Base-by-base conservation (phyloP, 306 rosid species). In the Sindora glabra region DNA sequence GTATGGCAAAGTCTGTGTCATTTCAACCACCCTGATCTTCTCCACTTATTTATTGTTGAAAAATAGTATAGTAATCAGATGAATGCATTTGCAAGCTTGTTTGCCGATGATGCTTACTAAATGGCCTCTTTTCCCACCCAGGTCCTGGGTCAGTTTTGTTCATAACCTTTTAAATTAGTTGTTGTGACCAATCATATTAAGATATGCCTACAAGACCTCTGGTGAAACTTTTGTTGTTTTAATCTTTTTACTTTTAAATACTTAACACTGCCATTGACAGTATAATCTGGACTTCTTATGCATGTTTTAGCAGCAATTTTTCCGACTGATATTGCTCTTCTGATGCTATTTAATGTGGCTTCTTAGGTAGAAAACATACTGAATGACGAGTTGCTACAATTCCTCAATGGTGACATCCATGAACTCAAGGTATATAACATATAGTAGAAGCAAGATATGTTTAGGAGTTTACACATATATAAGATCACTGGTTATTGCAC, bases 301-400 rank as follows among this genome's bases (percentile, higher is more conserved):
- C n/a, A n/a, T n/a, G n/a, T n/a, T n/a, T 73, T 44, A 36, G 33
- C 39, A 64, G 67, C 51, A 56, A 40, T 13, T 54, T 45, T 57
- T 52, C 54, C 45, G 21, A 42, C 49, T 52, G 24, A 64, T 67
- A 56, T 63, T 41, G 23, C 49, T 52, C 24, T 62, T 40, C 59
- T 78, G 77, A 69, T 57, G 12, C 39, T 39, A 60, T 59, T 41
- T 68, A 22, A 44, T 61, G 52, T 57, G 71, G 65, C 72, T 66
- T 65, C 67, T 62, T 77, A 87, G 95, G 83, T 84, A 59, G 86
- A 87, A 63, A 85, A 84, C 77, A 69, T 77, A 74, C 67, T 87
- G 37, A 78, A 77, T 75, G 89, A 77, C 30, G 74, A 71, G 67
- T 69, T 87, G 69, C 64, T 57, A 38, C 73, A 83, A 21, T 65